Base-by-base conservation (phyloP, 495 filamentous ascomycete species). In the Choiromyces venosus region DNA sequence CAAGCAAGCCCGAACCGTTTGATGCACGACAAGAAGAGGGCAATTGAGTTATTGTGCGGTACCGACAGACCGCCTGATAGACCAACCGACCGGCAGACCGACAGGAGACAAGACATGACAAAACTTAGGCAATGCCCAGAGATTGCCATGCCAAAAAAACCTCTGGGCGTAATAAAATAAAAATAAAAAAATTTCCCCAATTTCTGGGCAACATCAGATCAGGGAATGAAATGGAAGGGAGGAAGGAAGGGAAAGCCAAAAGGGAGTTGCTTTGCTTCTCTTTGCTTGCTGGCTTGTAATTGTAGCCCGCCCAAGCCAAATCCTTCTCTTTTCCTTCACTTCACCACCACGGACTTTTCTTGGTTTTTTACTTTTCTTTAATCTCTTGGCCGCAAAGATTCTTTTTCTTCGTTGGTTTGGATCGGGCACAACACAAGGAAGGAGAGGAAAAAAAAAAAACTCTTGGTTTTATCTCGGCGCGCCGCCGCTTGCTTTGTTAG, bases 101-200 rank as follows among this genome's bases (percentile, higher is more conserved):
- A 56, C n/a, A 29, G 12, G 46, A 39, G 38, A 21, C 14, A 38
- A 81, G 82, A 40, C 33, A 73, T 79, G 66, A 76, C 64, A 69
- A 14, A 65, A 33, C 73, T 78, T 80, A 80, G 66, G n/a, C 10
- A 39, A 67, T n/a, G 38, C 38, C 66, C 66, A 67, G 66, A 37
- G n/a, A 37, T 67, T 39, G 36, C 66, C 36, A 37, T 67, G 66
- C 36, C 36, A 67, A n/a, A n/a, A n/a, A n/a, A n/a, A 56, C 46
- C 46, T 56, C 46, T 56, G 46, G 46, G 46, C 46, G 46, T n/a
- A 19, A 56, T 56, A 42, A 25, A 52, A 52, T n/a, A 56, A 56
- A 25, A n/a, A n/a, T n/a, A n/a, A n/a, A n/a, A n/a, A n/a, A n/a
- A n/a, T n/a, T n/a, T n/a, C n/a, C n/a, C 46, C 46, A 56, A 56